These are phyloP conservation scores for Candida ovalis DNA, from an alignment of 805 yeast species.

Conservation along the genomic window DNA sequence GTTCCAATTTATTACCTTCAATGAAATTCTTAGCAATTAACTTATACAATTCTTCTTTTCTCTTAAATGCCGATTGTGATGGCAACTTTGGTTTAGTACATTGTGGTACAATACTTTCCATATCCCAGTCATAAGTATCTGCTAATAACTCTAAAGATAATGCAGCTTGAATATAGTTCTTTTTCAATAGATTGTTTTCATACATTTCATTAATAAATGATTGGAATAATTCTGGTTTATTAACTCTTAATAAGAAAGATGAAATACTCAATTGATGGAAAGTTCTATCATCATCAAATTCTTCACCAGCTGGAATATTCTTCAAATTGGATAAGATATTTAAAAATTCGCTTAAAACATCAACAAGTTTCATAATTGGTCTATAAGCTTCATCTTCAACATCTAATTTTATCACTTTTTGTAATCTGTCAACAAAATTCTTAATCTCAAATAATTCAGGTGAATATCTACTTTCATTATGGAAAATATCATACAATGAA, in stretches of 20 bases:
- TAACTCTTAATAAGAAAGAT: constrained; percentile 71
- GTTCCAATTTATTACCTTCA: constrained; percentile 70
- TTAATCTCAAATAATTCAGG: constrained; percentile 55
- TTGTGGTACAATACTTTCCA: constrained; percentile 49
- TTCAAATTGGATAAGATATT: constrained; percentile 62
- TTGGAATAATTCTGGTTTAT: constrained; percentile 75
- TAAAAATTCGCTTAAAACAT: constrained; percentile 56
- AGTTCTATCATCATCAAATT: constrained; percentile 83
- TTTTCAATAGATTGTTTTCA: constrained; percentile 54
- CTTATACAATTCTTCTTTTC: constrained; percentile 70
- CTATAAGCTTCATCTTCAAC: constrained; percentile 60
- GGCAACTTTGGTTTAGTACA: constrained; percentile 69
- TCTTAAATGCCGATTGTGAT: constrained; percentile 73
- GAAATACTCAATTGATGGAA: constrained; percentile 74
- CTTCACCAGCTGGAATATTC: constrained; percentile 74
- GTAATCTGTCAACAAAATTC: constrained; percentile 47
- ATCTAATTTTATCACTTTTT: constrained; percentile 48
- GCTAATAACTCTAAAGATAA: constrained; percentile 75
- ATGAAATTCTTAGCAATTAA: constrained; percentile 67
- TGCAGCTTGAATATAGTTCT: constrained; percentile 78
- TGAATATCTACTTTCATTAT: constrained; percentile 45
- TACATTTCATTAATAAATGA: constrained; percentile 75
- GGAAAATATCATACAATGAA: constrained; percentile 63
- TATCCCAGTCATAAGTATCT: constrained; percentile 71
- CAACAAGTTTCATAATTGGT: constrained; percentile 46